Conservation (phyloP, 2,329 filamentous ascomycete species). For the Phialemonium atrogriseum region DNA sequence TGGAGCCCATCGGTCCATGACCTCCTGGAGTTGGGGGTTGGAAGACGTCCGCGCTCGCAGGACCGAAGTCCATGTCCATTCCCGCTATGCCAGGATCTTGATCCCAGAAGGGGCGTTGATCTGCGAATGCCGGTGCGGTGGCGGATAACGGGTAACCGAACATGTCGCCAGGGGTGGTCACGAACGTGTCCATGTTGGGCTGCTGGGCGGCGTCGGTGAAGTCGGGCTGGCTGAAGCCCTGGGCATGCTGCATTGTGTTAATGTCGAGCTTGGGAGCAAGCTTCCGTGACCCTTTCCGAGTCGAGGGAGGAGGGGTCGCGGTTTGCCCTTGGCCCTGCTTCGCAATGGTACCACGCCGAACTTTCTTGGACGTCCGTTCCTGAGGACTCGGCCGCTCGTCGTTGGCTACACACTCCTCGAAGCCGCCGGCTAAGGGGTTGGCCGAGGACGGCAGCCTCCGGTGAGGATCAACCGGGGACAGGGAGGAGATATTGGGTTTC, state of each 20-base stretch:
- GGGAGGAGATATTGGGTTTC: constrained; percentile 38
- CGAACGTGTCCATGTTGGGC: constrained; percentile 30
- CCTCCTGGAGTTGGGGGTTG: constrained; percentile 27
- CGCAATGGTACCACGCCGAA: constrained; percentile 30
- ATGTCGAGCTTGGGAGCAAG: constrained; percentile 39
- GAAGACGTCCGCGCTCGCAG: constrained; percentile 35
- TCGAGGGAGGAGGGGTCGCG: constrained; percentile 51
- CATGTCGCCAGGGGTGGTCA: constrained; percentile 42
- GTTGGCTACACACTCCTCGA: constrained; percentile 20
- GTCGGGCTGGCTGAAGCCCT: constrained; percentile 43
- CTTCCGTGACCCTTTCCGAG: constrained; percentile 46
- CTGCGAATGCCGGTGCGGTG: constrained; percentile 34
- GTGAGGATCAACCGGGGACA: constrained; percentile 53
- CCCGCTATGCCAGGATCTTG: constrained; percentile 39
- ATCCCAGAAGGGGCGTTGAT: constrained; percentile 47
- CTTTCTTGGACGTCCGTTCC: constrained; percentile 34
- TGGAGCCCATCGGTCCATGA: constrained; percentile 40
- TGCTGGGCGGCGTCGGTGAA: constrained; percentile 36
- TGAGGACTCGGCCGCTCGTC: constrained; percentile 14
- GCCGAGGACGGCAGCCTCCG: constrained; percentile 52
- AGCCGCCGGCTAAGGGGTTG: constrained; percentile 26
- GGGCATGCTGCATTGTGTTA: constrained; percentile 49
- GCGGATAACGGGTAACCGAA: constrained; percentile 54
- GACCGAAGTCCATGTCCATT: constrained; percentile 53
- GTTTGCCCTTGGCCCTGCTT: constrained; percentile 38